Evolutionary conservation across 768 basidiomycete genomes (phyloP).

Genomic region (Leucosporidium yakuticum): DNA sequence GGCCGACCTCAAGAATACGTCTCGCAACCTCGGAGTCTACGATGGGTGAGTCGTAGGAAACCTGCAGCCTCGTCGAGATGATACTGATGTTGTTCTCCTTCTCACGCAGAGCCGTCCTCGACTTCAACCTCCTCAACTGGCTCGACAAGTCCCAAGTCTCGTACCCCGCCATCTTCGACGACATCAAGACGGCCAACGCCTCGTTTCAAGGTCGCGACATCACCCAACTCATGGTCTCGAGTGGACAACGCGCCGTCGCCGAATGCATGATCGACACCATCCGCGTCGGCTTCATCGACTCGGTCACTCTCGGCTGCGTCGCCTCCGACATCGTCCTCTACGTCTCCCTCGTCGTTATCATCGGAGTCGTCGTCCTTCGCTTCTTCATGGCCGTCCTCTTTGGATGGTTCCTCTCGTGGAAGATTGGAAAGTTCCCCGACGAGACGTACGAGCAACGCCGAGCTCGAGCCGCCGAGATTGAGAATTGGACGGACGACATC

Average conservation of each 20-base stretch:
- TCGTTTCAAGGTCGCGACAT: conserved; percentile 78
- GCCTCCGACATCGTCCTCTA: conserved; percentile 92
- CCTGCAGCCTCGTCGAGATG: neutral
- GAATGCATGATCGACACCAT: conserved; percentile 79
- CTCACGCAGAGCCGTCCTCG: conserved; percentile 70
- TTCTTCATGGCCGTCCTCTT: conserved; percentile 97
- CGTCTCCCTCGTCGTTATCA: conserved; percentile 91
- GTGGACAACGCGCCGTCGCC: conserved; percentile 60
- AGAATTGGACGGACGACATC: conserved; percentile 93
- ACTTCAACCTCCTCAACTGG: conserved; percentile 78
- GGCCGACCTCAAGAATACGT: conserved; percentile 65
- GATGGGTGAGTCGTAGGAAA: conserved; percentile 61
- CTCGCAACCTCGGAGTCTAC: conserved; percentile 83
- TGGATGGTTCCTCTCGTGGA: conserved; percentile 97
- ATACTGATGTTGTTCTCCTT: neutral
- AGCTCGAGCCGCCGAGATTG: conserved; percentile 81
- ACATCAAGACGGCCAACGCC: conserved; percentile 61
- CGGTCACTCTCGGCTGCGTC: conserved; percentile 88
- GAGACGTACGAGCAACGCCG: conserved; percentile 91
- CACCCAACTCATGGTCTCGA: conserved; percentile 74
- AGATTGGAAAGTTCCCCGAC: conserved; percentile 81
- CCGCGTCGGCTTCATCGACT: conserved; percentile 89
- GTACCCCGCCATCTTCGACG: conserved; percentile 76
- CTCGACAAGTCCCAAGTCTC: conserved; percentile 70
- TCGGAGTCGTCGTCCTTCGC: conserved; percentile 89